phyloP scores from a whole-genome alignment of 306 rosid species.

The Castanopsis chinensis region DNA sequence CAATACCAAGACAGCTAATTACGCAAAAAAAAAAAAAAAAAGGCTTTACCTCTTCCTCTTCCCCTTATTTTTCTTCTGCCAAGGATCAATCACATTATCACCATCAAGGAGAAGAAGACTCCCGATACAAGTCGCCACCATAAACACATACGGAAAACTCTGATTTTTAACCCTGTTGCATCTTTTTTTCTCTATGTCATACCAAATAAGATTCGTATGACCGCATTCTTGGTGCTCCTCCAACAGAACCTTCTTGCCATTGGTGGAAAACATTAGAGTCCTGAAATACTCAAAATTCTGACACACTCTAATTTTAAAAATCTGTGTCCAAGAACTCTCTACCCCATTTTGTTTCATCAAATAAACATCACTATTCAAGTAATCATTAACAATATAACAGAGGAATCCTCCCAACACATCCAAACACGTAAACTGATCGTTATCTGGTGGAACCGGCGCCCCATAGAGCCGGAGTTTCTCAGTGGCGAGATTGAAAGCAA shows the following conservation, averaged over 20 bases:
- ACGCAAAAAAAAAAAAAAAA: too few species aligned
- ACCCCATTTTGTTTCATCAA: background rate
- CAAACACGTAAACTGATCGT: background rate
- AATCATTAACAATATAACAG: background rate
- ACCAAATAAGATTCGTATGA: too few species aligned
- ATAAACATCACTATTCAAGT: background rate
- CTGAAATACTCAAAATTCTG: background rate
- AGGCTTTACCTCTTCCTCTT: too few species aligned
- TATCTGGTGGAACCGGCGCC: background rate
- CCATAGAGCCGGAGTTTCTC: background rate
- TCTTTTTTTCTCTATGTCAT: background rate
- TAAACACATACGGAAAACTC: background rate
- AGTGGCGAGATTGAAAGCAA: background rate
- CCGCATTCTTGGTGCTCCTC: too few species aligned
- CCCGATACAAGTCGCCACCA: background rate
- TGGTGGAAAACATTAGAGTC: background rate
- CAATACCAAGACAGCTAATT: too few species aligned
- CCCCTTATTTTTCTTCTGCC: too few species aligned
- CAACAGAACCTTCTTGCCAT: background rate
- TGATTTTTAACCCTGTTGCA: background rate
- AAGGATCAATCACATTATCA: background rate
- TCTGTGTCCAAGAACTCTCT: background rate
- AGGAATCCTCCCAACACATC: background rate
- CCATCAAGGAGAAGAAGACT: background rate
- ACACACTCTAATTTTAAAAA: background rate